Conservation (phyloP, 495 filamentous ascomycete genomes). For the Cercophora samala region DNA sequence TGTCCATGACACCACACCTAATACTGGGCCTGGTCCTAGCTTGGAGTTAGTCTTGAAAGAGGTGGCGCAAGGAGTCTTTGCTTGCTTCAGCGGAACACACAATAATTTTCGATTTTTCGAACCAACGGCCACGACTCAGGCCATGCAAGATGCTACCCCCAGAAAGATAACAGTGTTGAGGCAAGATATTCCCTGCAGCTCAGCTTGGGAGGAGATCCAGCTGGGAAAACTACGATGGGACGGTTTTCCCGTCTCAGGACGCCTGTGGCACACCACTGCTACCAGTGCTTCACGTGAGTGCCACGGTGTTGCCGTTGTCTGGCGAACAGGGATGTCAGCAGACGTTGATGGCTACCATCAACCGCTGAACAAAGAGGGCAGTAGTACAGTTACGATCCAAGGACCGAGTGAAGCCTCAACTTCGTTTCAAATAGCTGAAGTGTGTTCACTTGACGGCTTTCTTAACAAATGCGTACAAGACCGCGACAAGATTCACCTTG, state of each 20-base stretch:
- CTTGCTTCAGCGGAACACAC: neutral
- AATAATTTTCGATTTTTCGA: no score
- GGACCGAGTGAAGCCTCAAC: neutral
- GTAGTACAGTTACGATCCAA: neutral
- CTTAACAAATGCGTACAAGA: neutral
- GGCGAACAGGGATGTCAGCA: no score
- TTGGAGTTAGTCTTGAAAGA: neutral
- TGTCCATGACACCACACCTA: neutral
- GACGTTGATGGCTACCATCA: no score
- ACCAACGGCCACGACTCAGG: neutral
- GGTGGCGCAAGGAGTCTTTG: neutral
- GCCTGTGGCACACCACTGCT: no score
- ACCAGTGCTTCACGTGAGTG: no score
- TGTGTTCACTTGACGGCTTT: neutral
- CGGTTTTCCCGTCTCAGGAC: no score
- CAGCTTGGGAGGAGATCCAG: no score
- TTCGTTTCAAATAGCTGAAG: neutral
- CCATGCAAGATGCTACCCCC: neutral
- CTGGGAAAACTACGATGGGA: no score
- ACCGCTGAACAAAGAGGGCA: no score
- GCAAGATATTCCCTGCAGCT: no score
- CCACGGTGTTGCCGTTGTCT: no score
- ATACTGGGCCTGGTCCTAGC: neutral
- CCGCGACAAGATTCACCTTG: neutral
- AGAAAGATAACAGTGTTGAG: neutral